Percentiles rank a stretch among this genome's conserved stretches.
These are phyloP conservation scores for Globisporangium canariense DNA, from an alignment of 352 stramenopile genomes.

Conservation along the genomic window DNA sequence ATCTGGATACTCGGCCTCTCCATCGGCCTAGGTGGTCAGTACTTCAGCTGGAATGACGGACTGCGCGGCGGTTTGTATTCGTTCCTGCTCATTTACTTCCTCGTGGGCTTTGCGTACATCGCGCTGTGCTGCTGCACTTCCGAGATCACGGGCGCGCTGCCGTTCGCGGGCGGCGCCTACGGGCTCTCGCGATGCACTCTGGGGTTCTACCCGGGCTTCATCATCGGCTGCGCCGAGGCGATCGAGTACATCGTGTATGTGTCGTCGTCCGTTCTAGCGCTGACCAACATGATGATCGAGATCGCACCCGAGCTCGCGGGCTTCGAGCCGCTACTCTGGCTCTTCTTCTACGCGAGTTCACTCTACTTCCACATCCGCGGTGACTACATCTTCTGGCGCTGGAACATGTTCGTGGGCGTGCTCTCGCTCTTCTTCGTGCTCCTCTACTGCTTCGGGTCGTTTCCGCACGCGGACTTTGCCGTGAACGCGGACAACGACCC, in stretches of 20 bases:
- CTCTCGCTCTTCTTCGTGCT: conserved; percentile 29
- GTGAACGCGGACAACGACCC: conserved; percentile 20
- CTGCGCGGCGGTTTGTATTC: conserved; percentile 22
- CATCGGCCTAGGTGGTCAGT: conserved; percentile 34
- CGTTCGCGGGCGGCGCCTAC: conserved; percentile 35
- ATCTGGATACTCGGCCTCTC: conserved; percentile 33
- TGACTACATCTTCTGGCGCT: conserved; percentile 30
- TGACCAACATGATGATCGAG: conserved; percentile 26
- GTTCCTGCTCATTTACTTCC: conserved; percentile 22
- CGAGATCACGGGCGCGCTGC: conserved; percentile 29
- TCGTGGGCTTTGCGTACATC: conserved; percentile 29
- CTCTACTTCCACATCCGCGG: conserved; percentile 23
- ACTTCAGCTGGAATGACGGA: conserved; percentile 35
- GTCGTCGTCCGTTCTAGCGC: conserved; percentile 20
- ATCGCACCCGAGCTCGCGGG: conserved; percentile 9
- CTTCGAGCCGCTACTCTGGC: conserved; percentile 21
- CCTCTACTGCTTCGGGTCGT: conserved; percentile 28
- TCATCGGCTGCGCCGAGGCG: conserved; percentile 32
- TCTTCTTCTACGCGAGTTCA: conserved; percentile 23
- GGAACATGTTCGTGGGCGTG: conserved; percentile 26
- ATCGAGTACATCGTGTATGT: conserved; percentile 38
- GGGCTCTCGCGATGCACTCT: conserved; percentile 31
- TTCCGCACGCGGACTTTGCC: conserved; percentile 21
- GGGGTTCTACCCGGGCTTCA: conserved; percentile 28
- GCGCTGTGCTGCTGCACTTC: conserved; percentile 26